These are phyloP conservation scores for Sporothrix dimorphospora DNA, from an alignment of 2,329 filamentous ascomycete genomes.

Conservation along the genomic window DNA sequence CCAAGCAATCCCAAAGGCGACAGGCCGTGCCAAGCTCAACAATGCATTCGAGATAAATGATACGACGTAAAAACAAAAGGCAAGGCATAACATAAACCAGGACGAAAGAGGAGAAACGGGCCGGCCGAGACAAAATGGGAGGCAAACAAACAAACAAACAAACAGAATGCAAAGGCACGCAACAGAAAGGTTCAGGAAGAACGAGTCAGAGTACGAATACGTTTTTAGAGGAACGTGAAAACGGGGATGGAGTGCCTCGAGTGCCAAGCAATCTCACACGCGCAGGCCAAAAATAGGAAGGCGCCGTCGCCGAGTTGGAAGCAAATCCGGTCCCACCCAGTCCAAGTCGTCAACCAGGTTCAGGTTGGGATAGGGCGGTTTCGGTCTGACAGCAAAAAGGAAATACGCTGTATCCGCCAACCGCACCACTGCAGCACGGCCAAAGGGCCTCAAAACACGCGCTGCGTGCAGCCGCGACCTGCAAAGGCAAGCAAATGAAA, in stretches of 20 bases:
- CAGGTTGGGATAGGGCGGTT: not conserved
- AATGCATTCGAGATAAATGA: not conserved
- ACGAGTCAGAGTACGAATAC: too few relatives aligned
- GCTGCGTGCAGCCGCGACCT: too few relatives aligned
- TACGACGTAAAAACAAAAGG: not conserved
- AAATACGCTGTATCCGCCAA: not conserved
- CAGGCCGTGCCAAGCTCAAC: not conserved
- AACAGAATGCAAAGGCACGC: not conserved
- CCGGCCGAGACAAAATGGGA: not conserved
- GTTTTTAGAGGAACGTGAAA: not conserved
- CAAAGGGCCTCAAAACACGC: too few relatives aligned
- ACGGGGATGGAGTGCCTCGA: not conserved
- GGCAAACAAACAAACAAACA: constrained; percentile 6
- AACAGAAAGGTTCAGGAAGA: not conserved
- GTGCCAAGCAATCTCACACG: not conserved
- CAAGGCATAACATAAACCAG: not conserved
- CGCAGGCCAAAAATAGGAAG: constrained; percentile 17
- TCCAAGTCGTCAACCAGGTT: not conserved
- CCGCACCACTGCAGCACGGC: too few relatives aligned
- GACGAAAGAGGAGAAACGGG: not conserved
- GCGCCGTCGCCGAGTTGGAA: not conserved
- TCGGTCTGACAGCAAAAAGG: not conserved
- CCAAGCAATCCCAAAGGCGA: not conserved
- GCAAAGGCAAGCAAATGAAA: not conserved
- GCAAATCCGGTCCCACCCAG: not conserved